These are phyloP conservation scores for Suillus alpinus DNA, from an alignment of 768 basidiomycete species.

Conservation along the genomic window DNA sequence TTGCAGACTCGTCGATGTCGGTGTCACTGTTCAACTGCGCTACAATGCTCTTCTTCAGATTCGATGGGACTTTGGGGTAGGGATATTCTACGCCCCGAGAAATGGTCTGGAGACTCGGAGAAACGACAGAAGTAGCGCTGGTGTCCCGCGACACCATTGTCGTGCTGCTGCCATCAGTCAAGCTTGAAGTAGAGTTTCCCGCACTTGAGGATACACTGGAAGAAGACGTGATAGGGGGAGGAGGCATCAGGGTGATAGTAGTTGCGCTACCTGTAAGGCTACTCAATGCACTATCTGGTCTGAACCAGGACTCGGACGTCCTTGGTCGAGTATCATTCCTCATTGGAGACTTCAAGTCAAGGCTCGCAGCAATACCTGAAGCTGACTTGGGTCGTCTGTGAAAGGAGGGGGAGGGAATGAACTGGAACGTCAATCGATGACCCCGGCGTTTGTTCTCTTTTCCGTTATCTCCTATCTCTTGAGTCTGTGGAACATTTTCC, in stretches of 20 bases:
- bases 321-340: neutral
- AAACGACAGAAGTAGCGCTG: neutral
- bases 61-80: neutral
- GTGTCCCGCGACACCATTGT: neutral
- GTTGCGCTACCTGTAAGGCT: conserved; percentile 1
- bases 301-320: neutral
- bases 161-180: neutral
- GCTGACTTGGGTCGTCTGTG: conserved; percentile 18
- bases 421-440: conserved; percentile 24
- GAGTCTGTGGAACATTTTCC: neutral
- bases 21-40: neutral
- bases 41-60: neutral
- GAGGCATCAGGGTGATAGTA: conserved; percentile 1
- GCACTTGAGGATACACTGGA: conserved; percentile 3
- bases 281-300: neutral
- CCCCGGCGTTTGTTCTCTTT: conserved; percentile 6
- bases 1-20: neutral
- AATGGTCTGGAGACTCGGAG: neutral
- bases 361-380: neutral
- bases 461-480: neutral
- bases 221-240: neutral
- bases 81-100: neutral
- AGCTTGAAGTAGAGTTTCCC: neutral
- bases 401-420: conserved; percentile 21
- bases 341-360: neutral